Percentiles rank a stretch among this genome's conserved stretches.
Conservation (phyloP, 2,329 filamentous ascomycete species). For the Ceratocystis albifundus region DNA sequence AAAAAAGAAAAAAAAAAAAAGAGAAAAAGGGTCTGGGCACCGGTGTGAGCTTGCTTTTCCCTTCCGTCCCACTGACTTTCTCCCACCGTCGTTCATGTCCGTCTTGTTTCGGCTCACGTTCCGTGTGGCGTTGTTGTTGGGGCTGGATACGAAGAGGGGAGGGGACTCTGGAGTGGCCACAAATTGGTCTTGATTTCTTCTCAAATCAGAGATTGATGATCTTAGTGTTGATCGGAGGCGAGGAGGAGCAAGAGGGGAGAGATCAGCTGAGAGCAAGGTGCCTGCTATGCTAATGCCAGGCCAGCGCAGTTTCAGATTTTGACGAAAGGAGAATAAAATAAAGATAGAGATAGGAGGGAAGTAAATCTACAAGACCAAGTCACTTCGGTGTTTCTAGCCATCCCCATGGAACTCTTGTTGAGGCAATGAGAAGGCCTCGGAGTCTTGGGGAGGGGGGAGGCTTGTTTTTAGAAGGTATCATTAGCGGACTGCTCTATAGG, state of each 20-base stretch:
- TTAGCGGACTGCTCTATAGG: not conserved
- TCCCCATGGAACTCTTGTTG: not conserved
- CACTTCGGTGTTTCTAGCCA: not conserved
- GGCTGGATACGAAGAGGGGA: not conserved
- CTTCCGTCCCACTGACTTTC: not conserved
- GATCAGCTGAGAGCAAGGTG: not conserved
- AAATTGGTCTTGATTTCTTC: not conserved
- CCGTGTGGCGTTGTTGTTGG: slow-evolving; percentile 10
- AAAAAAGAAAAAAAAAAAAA: no score
- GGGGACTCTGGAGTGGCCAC: not conserved
- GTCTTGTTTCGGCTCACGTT: slow-evolving; percentile 4
- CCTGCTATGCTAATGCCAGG: not conserved
- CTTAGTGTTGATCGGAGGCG: not conserved
- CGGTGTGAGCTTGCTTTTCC: not conserved
- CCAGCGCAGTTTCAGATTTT: slow-evolving; percentile 3
- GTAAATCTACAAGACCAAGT: slow-evolving; percentile 5
- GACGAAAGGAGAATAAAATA: not conserved
- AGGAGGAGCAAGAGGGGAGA: no score
- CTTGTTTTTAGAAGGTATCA: not conserved
- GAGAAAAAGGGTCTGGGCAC: not conserved
- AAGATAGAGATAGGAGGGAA: not conserved
- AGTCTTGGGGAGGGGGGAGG: not conserved
- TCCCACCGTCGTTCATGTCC: not conserved
- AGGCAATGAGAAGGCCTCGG: not conserved
- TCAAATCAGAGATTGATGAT: not conserved